Evolutionary conservation across 2,329 filamentous ascomycete species (phyloP), one percentile per base, ranked within the genome.

Genomic region (Sarocladiaceae sp.): DNA sequence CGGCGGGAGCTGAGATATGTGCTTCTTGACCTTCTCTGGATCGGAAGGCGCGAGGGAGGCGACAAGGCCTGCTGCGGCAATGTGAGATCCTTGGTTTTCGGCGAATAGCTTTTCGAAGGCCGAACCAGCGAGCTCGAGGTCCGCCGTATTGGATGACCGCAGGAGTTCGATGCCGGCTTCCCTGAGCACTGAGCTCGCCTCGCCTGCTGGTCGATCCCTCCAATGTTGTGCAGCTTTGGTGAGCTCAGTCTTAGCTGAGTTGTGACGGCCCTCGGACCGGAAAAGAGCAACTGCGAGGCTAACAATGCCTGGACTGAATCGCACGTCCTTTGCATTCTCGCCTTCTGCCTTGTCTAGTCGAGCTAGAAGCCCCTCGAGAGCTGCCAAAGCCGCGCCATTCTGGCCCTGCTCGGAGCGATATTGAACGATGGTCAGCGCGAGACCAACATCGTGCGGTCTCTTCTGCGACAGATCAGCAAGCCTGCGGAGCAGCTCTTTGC

Each of bases 81-180:
- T 78, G 28, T 78, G 79, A 60, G 96, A 89, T 35, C 73, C 74
- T n/a, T 79, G 73, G 37, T 90, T 78, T 54, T 83, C 76, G 2
- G 80, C 70, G 57, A 87, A 80, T 12, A 97, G 77, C 46, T 79
- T 79, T 50, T 82, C 78, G 68, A 97, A 97, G 7, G 94, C 86
- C n/a, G 87, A 80, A 3, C 84, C 84, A 0, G 94, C 92, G 0
- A 83, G 75, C 13, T 77, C 68, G 23, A 90, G 72, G 58, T 96
- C 88, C 15, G 86, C 78, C 1, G 76, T 65, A 46, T 85, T 80
- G 6, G 85, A 80, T 0, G 90, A 96, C 58, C 86, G 83, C 46
- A 97, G 81, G 10, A 97, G 80, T 46, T 90, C 85, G 37, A 87
- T 79, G n/a, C 89, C 93, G 7, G 92, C 90, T 52, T 91, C 89